Percentiles rank a stretch among this genome's conserved stretches.
phyloP scores from a whole-genome alignment of 1,139 yeast genomes.

The Debaryomyces robertsiae region DNA sequence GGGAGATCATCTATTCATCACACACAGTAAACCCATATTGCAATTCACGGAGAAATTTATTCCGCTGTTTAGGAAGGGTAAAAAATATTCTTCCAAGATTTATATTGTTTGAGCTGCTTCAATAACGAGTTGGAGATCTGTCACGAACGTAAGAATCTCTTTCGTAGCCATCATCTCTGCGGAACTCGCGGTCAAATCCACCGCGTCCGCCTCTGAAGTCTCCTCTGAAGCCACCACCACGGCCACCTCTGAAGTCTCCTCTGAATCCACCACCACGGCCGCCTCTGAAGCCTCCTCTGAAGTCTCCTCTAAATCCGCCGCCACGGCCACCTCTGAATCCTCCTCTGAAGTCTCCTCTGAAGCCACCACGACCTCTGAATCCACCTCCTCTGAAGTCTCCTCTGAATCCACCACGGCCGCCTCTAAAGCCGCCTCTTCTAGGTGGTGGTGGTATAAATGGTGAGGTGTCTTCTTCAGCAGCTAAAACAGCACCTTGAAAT shows the following conservation, averaged over 20 bases:
- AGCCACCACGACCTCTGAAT: constrained; percentile 34
- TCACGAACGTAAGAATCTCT: constrained; percentile 50
- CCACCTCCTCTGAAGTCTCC: constrained; percentile 33
- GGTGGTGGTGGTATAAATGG: constrained; percentile 72
- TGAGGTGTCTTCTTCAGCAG: constrained; percentile 79
- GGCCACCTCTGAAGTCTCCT: constrained; percentile 43
- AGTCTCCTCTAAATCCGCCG: constrained; percentile 29
- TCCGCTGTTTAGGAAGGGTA: no score
- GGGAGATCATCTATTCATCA: constrained; percentile 3
- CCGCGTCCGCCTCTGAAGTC: constrained; percentile 44
- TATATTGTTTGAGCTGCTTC: constrained; percentile 13
- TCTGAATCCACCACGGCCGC: constrained; percentile 41
- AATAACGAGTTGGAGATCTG: constrained; percentile 52
- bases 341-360: constrained; percentile 43
- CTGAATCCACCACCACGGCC: constrained; percentile 41
- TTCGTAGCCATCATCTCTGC: constrained; percentile 36
- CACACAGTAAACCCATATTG: constrained; percentile 5
- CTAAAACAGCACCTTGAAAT: constrained; percentile 64
- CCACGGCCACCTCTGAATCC: constrained; percentile 41
- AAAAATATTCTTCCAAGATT: no score
- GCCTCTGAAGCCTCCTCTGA: constrained; percentile 41
- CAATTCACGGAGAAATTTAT: no score
- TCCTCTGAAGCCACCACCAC: constrained; percentile 31
- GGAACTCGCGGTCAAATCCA: constrained; percentile 35
- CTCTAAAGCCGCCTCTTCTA: constrained; percentile 56